A percentile compares a stretch with the other conserved stretches of the same genome.
These are phyloP conservation scores for Grigorovia humatica DNA, from an alignment of 805 yeast species.

Conservation along the genomic window DNA sequence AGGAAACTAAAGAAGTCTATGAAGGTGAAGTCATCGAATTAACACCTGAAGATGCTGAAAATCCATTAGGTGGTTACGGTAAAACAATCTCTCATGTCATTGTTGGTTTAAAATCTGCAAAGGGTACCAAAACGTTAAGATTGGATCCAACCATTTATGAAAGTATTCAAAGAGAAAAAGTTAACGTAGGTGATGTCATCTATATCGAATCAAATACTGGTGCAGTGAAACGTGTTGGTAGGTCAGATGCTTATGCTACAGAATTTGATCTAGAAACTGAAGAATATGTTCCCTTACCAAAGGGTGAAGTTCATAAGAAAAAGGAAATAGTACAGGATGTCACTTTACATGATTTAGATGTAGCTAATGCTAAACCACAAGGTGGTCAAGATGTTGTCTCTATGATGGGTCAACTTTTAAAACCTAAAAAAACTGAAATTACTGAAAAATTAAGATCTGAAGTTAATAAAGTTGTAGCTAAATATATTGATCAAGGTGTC, in stretches of 20 bases:
- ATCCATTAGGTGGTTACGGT: conserved; percentile 96
- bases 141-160: conserved; percentile 90
- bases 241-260: conserved; percentile 97
- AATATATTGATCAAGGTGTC: conserved; percentile 94
- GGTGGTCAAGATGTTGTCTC: conserved; percentile 96
- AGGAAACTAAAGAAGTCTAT: conserved; percentile 94
- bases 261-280: conserved; percentile 98
- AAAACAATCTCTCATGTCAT: conserved; percentile 91
- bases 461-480: conserved; percentile 90
- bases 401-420: conserved; percentile 93
- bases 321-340: conserved; percentile 97
- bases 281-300: conserved; percentile 96
- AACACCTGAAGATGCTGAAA: conserved; percentile 91
- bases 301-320: conserved; percentile 97
- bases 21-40: conserved; percentile 97
- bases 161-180: conserved; percentile 88
- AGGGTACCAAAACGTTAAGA: conserved; percentile 80
- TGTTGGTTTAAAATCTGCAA: conserved; percentile 85
- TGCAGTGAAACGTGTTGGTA: conserved; percentile 90
- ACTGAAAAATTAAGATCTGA: conserved; percentile 91
- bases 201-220: conserved; percentile 97
- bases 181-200: conserved; percentile 91
- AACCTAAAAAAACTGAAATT: conserved; percentile 92
- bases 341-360: conserved; percentile 90
- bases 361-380: conserved; percentile 90